Evolutionary conservation across 2,329 filamentous ascomycete species (phyloP), one percentile per base, ranked within the genome.

Genomic region (Zymoseptoria tritici): DNA sequence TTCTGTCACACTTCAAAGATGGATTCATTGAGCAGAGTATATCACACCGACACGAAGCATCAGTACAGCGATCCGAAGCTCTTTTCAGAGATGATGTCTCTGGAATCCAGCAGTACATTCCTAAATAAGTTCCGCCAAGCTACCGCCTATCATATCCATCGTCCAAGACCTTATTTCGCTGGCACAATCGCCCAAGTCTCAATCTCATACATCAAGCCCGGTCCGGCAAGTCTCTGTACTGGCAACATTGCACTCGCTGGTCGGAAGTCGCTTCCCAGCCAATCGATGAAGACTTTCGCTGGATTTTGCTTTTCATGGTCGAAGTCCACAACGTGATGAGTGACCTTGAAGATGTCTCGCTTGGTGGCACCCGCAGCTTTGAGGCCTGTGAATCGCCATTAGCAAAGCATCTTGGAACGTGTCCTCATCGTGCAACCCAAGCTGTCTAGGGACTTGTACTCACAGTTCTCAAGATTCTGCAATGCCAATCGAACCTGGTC

Each of bases 341-440:
- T 65, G 24, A 65, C 63, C 51, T 65, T 64, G 62, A 65, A 65
- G 29, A 65, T 64, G 53, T 65, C 63, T 29, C 62, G 51, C 51
- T 65, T 65, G 21, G 50, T 59, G 9, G 63, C 62, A 52, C 63
- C 60, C 0, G 60, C 63, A 16, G 62, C 62, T 51, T 58, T 58
- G 24, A 65, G 56, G 31, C 60, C 62, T 42, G 36, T 1, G 36
- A 42, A 13, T 16, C 36, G 4, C 36, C 16, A 16, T 42, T 9
- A 42, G 36, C 11, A 42, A 16, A 13, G 4, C 1, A 16, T 42
- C 1, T 42, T 29, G 26, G 9, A 29, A 9, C 26, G 26, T 29
- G 3, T 42, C 2, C 11, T 42, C 11, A 42, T 29, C 26, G 7
- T 29, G 26, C 26, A 9, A 29, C 26, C 2, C 26, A 29, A 29